Base-by-base conservation (phyloP, 495 filamentous ascomycete species). In the Glarea lozoyensis region DNA sequence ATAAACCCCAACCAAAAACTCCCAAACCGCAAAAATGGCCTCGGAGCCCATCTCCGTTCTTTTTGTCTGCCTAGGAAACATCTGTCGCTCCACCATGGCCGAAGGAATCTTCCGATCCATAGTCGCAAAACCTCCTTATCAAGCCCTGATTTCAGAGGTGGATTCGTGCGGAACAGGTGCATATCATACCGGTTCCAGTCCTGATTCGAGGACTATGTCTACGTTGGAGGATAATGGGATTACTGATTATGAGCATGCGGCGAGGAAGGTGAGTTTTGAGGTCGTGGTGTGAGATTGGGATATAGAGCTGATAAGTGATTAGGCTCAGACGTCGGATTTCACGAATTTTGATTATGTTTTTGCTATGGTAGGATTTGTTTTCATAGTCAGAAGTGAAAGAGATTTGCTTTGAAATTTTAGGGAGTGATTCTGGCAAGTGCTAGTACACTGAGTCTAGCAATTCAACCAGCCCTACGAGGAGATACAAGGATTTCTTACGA, bases 51-150 rank as follows among this genome's bases (percentile, higher is more conserved):
- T 88, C 44, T 92, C 79, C 7, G 82, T 98, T 21, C 75, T 98
- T 33, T 98, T 98, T 61, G 89, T 95, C 52, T 98, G 92, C 61
- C 71, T 98, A 11, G 92, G 92, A 52, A 98, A 98, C 63, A 96
- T 96, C 57, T 98, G 92, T 71, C 70, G 70, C 20, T 95, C 88
- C 2, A 84, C 92, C 2, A 97, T 98, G 92, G 88, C 89, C 23
- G 90, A 96, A 68, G 92, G 81, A 30, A 84, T 92, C 47, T 96
- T 98, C 68, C 78, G 76, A 25, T 75, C 78, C 20, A 60, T 93
- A 5, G 76, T 78, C n/a, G 57, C 62, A 29, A 55, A 60, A 40
- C 59, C 72, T 32, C 59, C 66, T 39, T 68, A 77, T 63, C 56
- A 73, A 66, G 56, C 54, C 35, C 69, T 78, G 12, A 76, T 96